Base-by-base conservation (phyloP, 306 rosid species). In the Ammopiptanthus mongolicus region DNA sequence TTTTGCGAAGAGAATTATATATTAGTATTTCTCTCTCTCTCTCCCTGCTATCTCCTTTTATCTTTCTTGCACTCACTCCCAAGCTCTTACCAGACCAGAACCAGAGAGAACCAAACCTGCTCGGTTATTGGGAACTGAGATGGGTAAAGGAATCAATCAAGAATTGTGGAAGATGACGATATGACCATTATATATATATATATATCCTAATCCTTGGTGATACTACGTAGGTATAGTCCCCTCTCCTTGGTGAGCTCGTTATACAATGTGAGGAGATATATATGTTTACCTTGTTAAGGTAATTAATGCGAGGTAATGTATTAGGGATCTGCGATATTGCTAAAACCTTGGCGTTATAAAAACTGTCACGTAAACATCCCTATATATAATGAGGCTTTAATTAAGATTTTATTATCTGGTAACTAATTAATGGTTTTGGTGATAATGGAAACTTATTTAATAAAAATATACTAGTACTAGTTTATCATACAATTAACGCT, bases 11-110 rank as follows among this genome's bases (percentile, higher is more conserved):
- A 33, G 13, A 47, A 39, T 36, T 33, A 47, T 46, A 46, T 14
- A 3, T n/a, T 4, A 10, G 21, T 1, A 33, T 33, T 5, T 50
- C 14, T 36, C 61, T 48, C 41, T 67, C 28, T 41, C 62, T 36
- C 14, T 6, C 29, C 3, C 7, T 64, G 5, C 23, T 14, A 14
- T 25, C 53, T 18, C 14, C 5, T 52, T 6, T 22, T 66, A 79
- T 75, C 71, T 47, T 83, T 64, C 47, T 56, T 3, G 82, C 96
- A 84, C 98, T 90, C 96, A 89, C 97, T 93, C 86, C 91, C 85
- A 91, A 83, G 86, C 53, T 84, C 81, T 86, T 78, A 83, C 84
- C 75, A 65, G 81, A 73, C 83, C 83, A 78, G 67, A 71, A 68
- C 77, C 68, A 58, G 71, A 78, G 66, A 69, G 51, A 85, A 80